Conservation (phyloP, 2,329 filamentous ascomycete genomes). For the Herpotrichia juniperi region DNA sequence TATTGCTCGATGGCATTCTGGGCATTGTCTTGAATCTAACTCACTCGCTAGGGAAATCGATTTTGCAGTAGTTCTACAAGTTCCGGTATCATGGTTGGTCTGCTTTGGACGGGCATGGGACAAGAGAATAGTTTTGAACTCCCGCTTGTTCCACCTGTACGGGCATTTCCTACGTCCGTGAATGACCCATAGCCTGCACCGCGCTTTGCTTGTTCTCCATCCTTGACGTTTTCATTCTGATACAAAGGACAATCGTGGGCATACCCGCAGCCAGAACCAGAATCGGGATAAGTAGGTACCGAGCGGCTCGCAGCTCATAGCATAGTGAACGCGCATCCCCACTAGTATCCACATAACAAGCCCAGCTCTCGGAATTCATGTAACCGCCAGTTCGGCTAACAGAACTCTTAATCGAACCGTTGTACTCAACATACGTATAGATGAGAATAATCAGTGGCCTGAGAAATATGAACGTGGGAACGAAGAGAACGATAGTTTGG, state of each 20-base stretch:
- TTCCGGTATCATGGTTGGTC: too few species aligned
- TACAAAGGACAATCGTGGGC: neutral
- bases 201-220: too few species aligned
- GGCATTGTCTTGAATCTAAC: too few species aligned
- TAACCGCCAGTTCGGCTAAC: too few species aligned
- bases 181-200: too few species aligned
- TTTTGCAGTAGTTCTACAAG: too few species aligned
- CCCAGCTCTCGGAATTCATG: neutral
- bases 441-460: constrained; percentile 2
- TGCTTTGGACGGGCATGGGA: too few species aligned
- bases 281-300: constrained; percentile 1
- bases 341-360: neutral
- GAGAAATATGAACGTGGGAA: neutral
- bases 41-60: too few species aligned
- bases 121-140: too few species aligned
- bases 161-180: too few species aligned
- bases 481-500: neutral
- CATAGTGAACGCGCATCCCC: neutral
- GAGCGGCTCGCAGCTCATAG: neutral
- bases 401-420: neutral
- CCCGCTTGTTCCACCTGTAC: too few species aligned
- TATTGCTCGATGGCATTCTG: too few species aligned
- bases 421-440: neutral
- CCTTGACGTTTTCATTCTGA: neutral
- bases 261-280: neutral